phyloP scores from a whole-genome alignment of 1,284 basidiomycete genomes.

The Ceratobasidium sp. region DNA sequence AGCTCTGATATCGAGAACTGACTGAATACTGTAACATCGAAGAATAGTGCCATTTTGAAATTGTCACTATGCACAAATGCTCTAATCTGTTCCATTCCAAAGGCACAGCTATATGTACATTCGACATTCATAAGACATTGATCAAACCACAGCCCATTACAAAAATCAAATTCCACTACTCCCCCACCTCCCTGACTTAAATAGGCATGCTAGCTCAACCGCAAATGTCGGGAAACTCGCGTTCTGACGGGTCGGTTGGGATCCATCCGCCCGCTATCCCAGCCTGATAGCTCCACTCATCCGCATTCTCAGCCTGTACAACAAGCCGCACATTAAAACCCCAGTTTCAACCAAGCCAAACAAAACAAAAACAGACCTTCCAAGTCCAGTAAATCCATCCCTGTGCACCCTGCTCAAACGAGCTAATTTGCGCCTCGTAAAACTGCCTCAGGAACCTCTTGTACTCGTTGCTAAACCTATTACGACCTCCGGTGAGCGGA shows the following conservation, averaged over 20 bases:
- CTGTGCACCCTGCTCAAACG: constrained; percentile 53
- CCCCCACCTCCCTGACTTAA: too few relatives aligned
- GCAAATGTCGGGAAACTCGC: constrained; percentile 64
- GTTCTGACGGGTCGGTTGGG: constrained; percentile 66
- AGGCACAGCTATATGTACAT: too few relatives aligned
- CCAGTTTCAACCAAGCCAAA: not conserved
- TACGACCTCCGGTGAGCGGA: constrained; percentile 74
- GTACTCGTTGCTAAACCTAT: constrained; percentile 78
- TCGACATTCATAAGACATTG: too few relatives aligned
- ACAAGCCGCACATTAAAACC: not conserved
- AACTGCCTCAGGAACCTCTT: constrained; percentile 84
- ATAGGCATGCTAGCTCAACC: too few relatives aligned
- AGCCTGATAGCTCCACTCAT: constrained; percentile 70
- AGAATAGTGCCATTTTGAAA: too few relatives aligned
- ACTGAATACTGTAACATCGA: too few relatives aligned
- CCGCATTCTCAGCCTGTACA: constrained; percentile 67
- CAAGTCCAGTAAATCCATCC: constrained; percentile 83
- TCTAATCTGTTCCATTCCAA: too few relatives aligned
- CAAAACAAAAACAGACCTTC: constrained; percentile 63
- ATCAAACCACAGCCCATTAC: too few relatives aligned
- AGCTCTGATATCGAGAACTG: too few relatives aligned
- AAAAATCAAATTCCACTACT: too few relatives aligned
- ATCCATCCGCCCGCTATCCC: constrained; percentile 86
- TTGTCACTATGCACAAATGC: too few relatives aligned
- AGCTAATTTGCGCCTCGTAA: constrained; percentile 80